phyloP scores from a whole-genome alignment of 345 rosid species.

The Odontarrhena argentea region DNA sequence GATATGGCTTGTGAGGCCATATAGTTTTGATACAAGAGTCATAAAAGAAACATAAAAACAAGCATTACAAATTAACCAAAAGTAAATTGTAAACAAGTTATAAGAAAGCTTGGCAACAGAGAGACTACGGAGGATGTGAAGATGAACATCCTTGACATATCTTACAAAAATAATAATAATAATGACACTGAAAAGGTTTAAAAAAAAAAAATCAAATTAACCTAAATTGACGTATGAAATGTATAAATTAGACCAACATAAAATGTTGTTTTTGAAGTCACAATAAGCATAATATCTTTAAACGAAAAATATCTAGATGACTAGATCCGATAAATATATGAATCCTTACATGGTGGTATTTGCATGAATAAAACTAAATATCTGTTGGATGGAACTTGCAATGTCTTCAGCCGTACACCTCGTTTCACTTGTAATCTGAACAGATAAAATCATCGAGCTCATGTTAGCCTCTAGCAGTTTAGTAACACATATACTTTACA shows the following conservation, averaged over 20 bases:
- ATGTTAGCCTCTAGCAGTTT: constrained; percentile 16
- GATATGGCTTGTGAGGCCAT: no score
- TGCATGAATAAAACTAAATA: constrained; percentile 86
- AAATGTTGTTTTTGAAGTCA: constrained; percentile 6
- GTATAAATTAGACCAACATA: constrained; percentile 26
- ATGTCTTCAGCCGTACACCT: constrained; percentile 85
- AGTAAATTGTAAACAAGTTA: no score
- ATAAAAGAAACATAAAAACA: no score
- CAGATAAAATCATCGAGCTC: constrained; percentile 9
- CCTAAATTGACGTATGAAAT: constrained; percentile 8
- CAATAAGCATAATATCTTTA: constrained; percentile 6
- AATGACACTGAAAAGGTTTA: no score
- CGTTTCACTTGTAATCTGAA: constrained; percentile 69
- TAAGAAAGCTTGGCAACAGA: no score
- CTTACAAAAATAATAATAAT: no score
- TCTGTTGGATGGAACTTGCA: constrained; percentile 85
- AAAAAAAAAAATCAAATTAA: no score
- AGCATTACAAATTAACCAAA: no score
- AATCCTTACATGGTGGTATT: constrained; percentile 59
- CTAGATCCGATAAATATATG: constrained; percentile 1
- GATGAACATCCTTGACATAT: no score
- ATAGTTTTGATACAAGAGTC: no score
- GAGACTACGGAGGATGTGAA: no score
- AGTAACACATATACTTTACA: constrained; percentile 16
- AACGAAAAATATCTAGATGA: not conserved